Evolutionary conservation across 208 protist genomes (phyloP), one percentile per base, ranked within the genome.

Genomic region (Herpetomonas samuelpessoai): DNA sequence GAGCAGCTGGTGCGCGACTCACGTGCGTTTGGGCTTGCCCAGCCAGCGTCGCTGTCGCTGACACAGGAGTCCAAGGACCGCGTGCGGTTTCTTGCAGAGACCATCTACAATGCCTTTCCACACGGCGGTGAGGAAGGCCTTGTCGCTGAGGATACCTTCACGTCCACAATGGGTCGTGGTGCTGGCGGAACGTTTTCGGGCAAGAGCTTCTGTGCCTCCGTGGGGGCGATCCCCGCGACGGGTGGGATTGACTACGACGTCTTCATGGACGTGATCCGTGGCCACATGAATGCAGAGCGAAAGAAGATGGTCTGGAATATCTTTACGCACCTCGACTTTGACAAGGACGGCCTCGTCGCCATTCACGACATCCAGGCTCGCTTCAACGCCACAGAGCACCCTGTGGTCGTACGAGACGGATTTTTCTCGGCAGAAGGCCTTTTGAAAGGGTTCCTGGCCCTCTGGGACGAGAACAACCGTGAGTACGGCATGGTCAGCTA

Each of bases 371-470:
- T 97, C 22, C 79, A 90, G 49, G 68, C 79, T 4, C 65, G 52
- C 46, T 96, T 93, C 75, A 92, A 92, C 62, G 83, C 88, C 2
- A 70, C 90, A 39, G 71, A 80, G 49, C 92, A 97, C 57, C 92
- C 92, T 0, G 74, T 89, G 10, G 88, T 94, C 2, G 79, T 89
- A 26, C 64, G 71, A 22, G 86, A 93, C 44, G 69, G 60, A 24
- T 65, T 93, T 41, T 92, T 93, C 64, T 64, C 67, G 1, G 76
- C 77, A 3, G 86, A 93, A 19, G 87, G 95, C 54, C 62, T 95
- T 12, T 70, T 95, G 35, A 86, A 84, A 46, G 86, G 84, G 3
- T 97, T 96, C 56, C 68, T 97, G 2, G 71, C 76, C 7, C 74
- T 87, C 9, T 97, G 88, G 86, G 91, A 97, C 52, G 82, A 88